Evolutionary conservation across 352 stramenopile genomes (phyloP).

Genomic region (Globisporangium recalcitrans): DNA sequence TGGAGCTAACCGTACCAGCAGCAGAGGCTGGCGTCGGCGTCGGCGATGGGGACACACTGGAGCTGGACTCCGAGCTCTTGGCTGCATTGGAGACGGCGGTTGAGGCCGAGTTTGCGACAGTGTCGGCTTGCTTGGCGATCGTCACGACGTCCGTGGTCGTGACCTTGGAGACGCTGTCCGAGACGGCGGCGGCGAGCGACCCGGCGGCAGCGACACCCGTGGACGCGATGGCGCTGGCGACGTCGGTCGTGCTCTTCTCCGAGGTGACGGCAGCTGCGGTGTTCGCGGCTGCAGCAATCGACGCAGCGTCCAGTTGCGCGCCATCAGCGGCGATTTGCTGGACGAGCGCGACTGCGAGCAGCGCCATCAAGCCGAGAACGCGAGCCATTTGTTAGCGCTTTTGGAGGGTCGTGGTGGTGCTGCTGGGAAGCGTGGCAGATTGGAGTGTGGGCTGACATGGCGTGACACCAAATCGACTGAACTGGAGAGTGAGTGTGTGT

Average conservation of each 20-base stretch:
- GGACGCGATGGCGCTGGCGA: slow-evolving; percentile 3
- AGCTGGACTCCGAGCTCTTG: background rate
- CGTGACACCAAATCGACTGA: background rate
- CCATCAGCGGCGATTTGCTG: background rate
- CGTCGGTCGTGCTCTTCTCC: slow-evolving; percentile 3
- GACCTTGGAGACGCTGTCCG: slow-evolving; percentile 19
- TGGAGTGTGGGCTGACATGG: slow-evolving; percentile 1
- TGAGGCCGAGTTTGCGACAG: slow-evolving; percentile 4
- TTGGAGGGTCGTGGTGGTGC: background rate
- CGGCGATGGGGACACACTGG: background rate
- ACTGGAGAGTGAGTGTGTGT: background rate
- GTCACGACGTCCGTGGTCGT: slow-evolving; percentile 15
- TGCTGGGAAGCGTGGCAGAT: slow-evolving; percentile 4
- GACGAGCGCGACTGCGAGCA: slow-evolving; percentile 7
- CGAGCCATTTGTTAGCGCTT: background rate
- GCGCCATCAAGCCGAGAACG: background rate
- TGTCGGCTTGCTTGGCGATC: slow-evolving; percentile 8
- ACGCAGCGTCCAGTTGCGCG: slow-evolving; percentile 8
- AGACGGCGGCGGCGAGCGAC: slow-evolving; percentile 16
- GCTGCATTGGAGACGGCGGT: background rate
- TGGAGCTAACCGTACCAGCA: background rate
- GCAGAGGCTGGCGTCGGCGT: background rate
- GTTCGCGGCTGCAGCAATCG: slow-evolving; percentile 15
- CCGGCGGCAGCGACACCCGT: background rate
- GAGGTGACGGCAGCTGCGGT: slow-evolving; percentile 9